These are phyloP conservation scores for Penicillium canescens DNA, from an alignment of 495 filamentous ascomycete genomes.

Conservation along the genomic window DNA sequence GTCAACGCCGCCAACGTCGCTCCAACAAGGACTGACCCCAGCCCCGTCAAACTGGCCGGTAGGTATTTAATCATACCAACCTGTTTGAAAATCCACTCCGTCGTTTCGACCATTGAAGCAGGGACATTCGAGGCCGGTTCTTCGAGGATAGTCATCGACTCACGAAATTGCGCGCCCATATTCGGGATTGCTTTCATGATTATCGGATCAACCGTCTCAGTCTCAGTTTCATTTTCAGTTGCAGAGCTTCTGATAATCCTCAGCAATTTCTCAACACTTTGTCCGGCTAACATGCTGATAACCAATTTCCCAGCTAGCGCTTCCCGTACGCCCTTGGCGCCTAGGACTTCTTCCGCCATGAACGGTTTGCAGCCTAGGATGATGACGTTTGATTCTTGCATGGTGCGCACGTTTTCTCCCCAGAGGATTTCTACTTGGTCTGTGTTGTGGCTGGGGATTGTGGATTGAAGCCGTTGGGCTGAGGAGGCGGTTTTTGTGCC, in stretches of 20 bases:
- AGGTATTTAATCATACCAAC: conserved; percentile 36
- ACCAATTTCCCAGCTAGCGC: conserved; percentile 72
- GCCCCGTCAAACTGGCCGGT: conserved; percentile 25
- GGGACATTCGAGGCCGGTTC: conserved; percentile 12
- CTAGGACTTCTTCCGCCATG: conserved; percentile 31
- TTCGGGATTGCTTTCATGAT: conserved; percentile 38
- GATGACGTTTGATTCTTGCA: conserved; percentile 33
- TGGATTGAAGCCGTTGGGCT: conserved; percentile 15
- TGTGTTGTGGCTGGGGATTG: conserved; percentile 11
- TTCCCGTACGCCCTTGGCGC: conserved; percentile 20
- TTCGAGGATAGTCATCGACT: conserved; percentile 39
- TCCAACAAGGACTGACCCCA: conserved; percentile 33
- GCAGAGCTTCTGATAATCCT: conserved; percentile 50
- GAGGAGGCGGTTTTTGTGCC: conserved; percentile 32
- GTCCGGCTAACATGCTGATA: conserved; percentile 83
- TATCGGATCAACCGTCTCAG: conserved; percentile 3
- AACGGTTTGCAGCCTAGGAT: conserved; percentile 40
- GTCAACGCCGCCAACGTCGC: conserved; percentile 34
- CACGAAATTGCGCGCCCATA: conserved; percentile 32
- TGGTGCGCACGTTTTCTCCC: conserved; percentile 20
- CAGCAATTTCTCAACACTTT: conserved; percentile 64
- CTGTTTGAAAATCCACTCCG: conserved; percentile 29
- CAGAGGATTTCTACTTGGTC: conserved; percentile 20
- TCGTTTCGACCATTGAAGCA: conserved; percentile 9
- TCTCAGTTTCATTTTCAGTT: neutral